phyloP scores from a whole-genome alignment of 345 rosid species.

The Leavenworthia alabamica region DNA sequence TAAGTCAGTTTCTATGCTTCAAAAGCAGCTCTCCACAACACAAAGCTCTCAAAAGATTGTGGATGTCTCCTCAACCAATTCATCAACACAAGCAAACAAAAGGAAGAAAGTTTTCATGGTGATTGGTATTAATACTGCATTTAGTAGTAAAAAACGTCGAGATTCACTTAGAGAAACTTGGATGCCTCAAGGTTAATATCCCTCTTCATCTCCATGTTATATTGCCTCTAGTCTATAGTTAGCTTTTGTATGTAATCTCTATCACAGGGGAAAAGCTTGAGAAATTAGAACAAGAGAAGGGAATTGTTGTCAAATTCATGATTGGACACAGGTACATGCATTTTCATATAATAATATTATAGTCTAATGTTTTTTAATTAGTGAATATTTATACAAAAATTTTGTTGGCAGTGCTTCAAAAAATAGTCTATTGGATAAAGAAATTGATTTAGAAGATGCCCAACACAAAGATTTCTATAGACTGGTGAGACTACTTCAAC shows the following conservation, averaged over 20 bases:
- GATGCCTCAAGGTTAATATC: constrained; percentile 85
- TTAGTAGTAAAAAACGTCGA: constrained; percentile 93
- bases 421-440: constrained; percentile 76
- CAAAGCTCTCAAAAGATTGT: constrained; percentile 41
- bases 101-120: constrained; percentile 73
- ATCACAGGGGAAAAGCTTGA: constrained; percentile 65
- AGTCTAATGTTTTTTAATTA: background rate
- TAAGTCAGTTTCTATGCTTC: constrained; percentile 68
- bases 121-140: constrained; percentile 92
- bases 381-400: constrained; percentile 1
- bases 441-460: constrained; percentile 87
- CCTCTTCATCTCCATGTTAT: constrained; percentile 6
- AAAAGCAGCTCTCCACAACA: constrained; percentile 63
- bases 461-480: constrained; percentile 92
- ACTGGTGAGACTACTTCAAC: constrained; percentile 47
- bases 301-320: constrained; percentile 83
- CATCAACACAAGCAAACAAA: constrained; percentile 25
- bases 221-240: background rate
- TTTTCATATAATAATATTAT: background rate
- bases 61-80: constrained; percentile 30
- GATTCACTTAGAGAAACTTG: constrained; percentile 94
- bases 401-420: constrained; percentile 62
- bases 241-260: background rate
- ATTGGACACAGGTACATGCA: constrained; percentile 95
- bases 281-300: constrained; percentile 82